Conservation (phyloP, 495 filamentous ascomycete genomes). For the Xylaria bambusicola region DNA sequence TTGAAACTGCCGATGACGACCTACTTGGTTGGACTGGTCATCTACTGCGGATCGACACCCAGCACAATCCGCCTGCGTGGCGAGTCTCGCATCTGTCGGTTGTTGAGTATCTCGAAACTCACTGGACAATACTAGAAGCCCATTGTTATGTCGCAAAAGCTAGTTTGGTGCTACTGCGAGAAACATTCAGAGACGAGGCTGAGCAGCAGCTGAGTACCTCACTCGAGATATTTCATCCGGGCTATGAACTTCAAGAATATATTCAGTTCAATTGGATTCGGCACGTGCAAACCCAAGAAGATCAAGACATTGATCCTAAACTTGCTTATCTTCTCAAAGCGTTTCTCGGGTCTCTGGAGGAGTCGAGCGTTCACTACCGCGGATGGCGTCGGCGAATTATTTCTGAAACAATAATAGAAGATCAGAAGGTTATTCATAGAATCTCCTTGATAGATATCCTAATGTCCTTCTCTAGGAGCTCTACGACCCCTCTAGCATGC, state of each 20-base stretch:
- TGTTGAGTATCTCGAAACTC: neutral
- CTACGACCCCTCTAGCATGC: neutral
- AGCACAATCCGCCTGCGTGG: slow-evolving; percentile 18
- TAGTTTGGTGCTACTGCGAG: neutral
- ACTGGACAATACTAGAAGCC: neutral
- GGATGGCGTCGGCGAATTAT: neutral
- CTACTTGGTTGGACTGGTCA: slow-evolving; percentile 20
- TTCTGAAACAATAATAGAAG: neutral
- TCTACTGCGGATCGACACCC: slow-evolving; percentile 21
- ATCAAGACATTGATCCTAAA: neutral
- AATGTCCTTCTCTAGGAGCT: no score
- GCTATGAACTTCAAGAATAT: no score
- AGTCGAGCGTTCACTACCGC: neutral
- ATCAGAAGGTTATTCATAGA: neutral
- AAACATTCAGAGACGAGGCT: neutral
- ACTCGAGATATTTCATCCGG: no score
- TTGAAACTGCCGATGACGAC: slow-evolving; percentile 13
- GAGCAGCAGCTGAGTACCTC: no score
- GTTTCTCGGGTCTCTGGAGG: neutral
- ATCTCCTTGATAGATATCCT: no score
- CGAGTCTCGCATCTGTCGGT: slow-evolving; percentile 18
- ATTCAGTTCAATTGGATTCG: neutral
- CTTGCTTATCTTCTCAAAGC: neutral
- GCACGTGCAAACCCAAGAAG: neutral
- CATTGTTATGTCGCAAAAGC: neutral